These are phyloP conservation scores for Tardiomyces depauwii DNA, from an alignment of 1,139 yeast genomes.

Conservation along the genomic window DNA sequence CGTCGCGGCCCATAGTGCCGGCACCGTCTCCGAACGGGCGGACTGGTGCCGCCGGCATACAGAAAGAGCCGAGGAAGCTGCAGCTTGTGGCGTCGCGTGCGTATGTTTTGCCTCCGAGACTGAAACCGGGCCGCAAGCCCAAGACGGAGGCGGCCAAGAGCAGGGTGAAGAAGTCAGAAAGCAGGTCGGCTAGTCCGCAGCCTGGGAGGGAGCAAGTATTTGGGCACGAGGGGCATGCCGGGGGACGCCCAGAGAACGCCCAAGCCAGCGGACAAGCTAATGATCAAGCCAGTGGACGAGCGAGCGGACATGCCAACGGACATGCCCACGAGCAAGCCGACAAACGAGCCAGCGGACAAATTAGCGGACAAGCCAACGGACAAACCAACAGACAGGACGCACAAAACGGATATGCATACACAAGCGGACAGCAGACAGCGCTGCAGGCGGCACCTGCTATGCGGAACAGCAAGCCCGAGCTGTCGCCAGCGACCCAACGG, in stretches of 20 bases:
- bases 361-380: too few relatives aligned
- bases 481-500: too few relatives aligned
- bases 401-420: neutral
- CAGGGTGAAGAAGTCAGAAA: constrained; percentile 7
- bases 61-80: neutral
- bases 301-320: too few relatives aligned
- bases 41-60: neutral
- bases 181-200: constrained; percentile 1
- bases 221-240: too few relatives aligned
- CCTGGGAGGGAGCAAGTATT: neutral
- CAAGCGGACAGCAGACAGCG: neutral
- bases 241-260: too few relatives aligned
- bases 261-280: too few relatives aligned
- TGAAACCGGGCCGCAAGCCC: constrained; percentile 19
- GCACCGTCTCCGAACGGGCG: neutral
- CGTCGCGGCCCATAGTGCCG: constrained; percentile 9
- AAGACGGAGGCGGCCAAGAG: constrained; percentile 3
- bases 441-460: neutral
- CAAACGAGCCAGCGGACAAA: neutral
- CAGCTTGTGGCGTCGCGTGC: neutral
- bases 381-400: too few relatives aligned
- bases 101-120: constrained; percentile 17
- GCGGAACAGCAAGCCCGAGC: neutral
- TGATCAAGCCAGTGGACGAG: too few relatives aligned
- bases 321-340: too few relatives aligned